A percentile compares a stretch with the other conserved stretches of the same genome.
Evolutionary conservation across 2,329 filamentous ascomycete genomes (phyloP).

Genomic region (Stenocarpella maydis): DNA sequence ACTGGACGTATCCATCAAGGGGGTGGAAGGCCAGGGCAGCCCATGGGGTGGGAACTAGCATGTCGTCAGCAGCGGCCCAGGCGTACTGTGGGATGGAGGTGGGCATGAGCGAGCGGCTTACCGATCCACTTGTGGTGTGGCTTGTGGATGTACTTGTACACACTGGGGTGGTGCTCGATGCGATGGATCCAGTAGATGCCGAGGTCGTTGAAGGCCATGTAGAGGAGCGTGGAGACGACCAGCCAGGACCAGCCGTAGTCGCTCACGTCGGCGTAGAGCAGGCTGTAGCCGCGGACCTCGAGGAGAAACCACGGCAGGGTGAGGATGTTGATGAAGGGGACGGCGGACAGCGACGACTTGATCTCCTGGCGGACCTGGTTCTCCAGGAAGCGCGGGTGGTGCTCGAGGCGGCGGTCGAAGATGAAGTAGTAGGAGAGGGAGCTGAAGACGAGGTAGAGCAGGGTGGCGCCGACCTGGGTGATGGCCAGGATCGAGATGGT

Average conservation of each 20-base stretch:
- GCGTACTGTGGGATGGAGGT: neutral
- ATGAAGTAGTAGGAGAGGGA: conserved; percentile 77
- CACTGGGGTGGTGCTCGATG: conserved; percentile 53
- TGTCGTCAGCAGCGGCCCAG: conserved; percentile 13
- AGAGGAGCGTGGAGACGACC: conserved; percentile 48
- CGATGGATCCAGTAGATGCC: conserved; percentile 59
- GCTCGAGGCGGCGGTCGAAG: conserved; percentile 54
- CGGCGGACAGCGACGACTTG: conserved; percentile 50
- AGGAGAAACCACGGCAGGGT: conserved; percentile 55
- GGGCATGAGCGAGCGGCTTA: conserved; percentile 39
- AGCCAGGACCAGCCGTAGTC: conserved; percentile 54
- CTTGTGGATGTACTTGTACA: conserved; percentile 58
- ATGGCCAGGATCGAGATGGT: conserved; percentile 48
- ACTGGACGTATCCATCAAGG: conserved; percentile 55
- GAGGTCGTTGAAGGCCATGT: conserved; percentile 56
- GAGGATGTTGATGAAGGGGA: conserved; percentile 54
- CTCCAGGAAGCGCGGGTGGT: conserved; percentile 57
- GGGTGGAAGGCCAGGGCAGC: conserved; percentile 58
- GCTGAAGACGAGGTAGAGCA: conserved; percentile 70
- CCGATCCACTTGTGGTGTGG: conserved; percentile 59
- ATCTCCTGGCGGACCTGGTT: conserved; percentile 57
- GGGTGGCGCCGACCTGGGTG: conserved; percentile 48
- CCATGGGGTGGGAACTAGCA: conserved; percentile 54
- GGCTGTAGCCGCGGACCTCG: conserved; percentile 56
- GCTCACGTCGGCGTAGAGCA: conserved; percentile 49